Conservation (phyloP, 768 basidiomycete genomes). For the Hemileccinum impolitum region DNA sequence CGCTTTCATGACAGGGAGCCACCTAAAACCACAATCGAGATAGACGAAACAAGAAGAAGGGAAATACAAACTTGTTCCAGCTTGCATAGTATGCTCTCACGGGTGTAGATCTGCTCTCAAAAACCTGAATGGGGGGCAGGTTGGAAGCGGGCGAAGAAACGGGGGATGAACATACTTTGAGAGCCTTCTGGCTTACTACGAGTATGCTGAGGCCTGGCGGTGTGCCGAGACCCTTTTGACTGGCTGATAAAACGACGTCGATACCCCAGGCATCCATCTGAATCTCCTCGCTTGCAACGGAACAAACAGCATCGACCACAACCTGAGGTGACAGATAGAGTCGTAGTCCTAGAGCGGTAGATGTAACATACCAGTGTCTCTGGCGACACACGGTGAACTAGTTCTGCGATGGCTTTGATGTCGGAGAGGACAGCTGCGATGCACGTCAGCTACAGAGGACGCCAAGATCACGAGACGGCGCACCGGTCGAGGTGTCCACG, state of each 20-base stretch:
- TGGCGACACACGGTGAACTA: constrained; percentile 75
- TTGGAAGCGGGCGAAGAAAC: background rate
- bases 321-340: constrained; percentile 41
- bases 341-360: background rate
- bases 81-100: constrained; percentile 80
- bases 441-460: background rate
- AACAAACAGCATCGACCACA: constrained; percentile 91
- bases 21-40: constrained; percentile 39
- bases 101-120: constrained; percentile 39
- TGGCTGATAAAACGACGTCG: constrained; percentile 83
- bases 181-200: constrained; percentile 73
- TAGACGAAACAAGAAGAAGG: background rate
- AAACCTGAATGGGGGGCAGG: background rate
- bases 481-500: constrained; percentile 86
- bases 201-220: constrained; percentile 93
- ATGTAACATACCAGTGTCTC: constrained; percentile 63
- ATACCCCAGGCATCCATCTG: constrained; percentile 90
- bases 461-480: background rate
- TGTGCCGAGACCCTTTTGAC: constrained; percentile 89
- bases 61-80: constrained; percentile 70
- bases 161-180: constrained; percentile 44
- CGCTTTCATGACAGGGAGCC: constrained; percentile 91
- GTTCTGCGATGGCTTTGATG: constrained; percentile 69
- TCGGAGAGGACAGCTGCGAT: constrained; percentile 76
- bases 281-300: constrained; percentile 94